Percentiles rank a stretch among this genome's conserved stretches.
Evolutionary conservation across 306 rosid species (phyloP).

Genomic region (Lotus japonicus): DNA sequence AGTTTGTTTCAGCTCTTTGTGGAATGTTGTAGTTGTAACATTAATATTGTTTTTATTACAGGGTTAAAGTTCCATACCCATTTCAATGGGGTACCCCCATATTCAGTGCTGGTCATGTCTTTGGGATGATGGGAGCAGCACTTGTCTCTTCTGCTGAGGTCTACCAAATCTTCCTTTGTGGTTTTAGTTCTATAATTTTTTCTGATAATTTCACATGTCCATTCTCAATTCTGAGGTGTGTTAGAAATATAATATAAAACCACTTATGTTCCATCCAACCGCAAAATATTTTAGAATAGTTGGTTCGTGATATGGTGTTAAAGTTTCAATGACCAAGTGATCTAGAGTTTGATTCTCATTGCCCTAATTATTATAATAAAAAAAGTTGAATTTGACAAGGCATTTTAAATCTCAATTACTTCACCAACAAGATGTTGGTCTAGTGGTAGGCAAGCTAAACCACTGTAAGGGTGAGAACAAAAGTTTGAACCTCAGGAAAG

Average conservation of each 20-base stretch:
- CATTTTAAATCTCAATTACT: not conserved
- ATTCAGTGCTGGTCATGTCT: conserved; percentile 88
- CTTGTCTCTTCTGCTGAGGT: conserved; percentile 92
- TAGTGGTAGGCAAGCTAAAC: too few species aligned
- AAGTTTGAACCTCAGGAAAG: too few species aligned
- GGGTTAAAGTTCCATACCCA: conserved; percentile 82
- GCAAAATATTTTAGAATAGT: too few species aligned
- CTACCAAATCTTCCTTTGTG: conserved; percentile 13
- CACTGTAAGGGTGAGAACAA: too few species aligned
- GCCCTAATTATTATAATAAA: too few species aligned
- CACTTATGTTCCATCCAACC: too few species aligned
- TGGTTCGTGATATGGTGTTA: too few species aligned
- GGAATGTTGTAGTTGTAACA: not conserved
- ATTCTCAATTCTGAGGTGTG: not conserved
- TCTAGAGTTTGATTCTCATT: too few species aligned
- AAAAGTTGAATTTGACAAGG: too few species aligned
- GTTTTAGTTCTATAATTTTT: not conserved
- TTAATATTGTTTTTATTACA: conserved; percentile 22
- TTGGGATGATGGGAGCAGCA: conserved; percentile 96
- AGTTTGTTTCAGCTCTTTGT: not conserved
- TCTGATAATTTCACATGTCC: not conserved
- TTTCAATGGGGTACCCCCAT: conserved; percentile 97
- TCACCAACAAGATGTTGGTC: too few species aligned
- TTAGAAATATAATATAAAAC: too few species aligned
- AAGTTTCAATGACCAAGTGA: too few species aligned